phyloP scores from a whole-genome alignment of 495 filamentous ascomycete species.

The Aspergillus biplanus region DNA sequence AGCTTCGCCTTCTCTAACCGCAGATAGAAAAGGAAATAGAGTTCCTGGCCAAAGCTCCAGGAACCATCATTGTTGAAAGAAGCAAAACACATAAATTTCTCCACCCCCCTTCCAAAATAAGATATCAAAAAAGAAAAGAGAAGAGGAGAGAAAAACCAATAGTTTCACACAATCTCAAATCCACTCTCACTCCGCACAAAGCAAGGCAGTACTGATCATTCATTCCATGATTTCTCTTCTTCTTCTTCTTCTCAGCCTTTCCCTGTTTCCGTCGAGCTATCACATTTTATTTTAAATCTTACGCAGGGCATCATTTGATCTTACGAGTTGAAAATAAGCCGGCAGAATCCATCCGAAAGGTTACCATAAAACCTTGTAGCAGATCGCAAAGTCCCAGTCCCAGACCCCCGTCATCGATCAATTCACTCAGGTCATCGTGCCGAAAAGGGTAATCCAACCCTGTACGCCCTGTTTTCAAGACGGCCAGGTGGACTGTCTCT shows the following conservation, averaged over 20 bases:
- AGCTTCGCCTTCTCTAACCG: neutral
- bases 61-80: neutral
- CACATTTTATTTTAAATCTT: conserved; percentile 4
- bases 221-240: neutral
- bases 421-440: too few relatives aligned
- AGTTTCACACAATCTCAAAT: conserved; percentile 1
- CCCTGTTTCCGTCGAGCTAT: conserved; percentile 3
- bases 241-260: neutral
- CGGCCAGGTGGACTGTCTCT: too few relatives aligned
- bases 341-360: neutral
- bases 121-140: neutral
- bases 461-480: too few relatives aligned
- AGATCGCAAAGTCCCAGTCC: too few relatives aligned
- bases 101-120: neutral
- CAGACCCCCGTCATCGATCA: too few relatives aligned
- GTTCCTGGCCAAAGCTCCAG: neutral
- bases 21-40: neutral
- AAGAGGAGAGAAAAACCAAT: neutral
- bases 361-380: too few relatives aligned
- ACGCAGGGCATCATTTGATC: neutral
- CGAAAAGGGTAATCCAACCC: too few relatives aligned
- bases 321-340: neutral
- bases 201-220: neutral
- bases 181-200: conserved; percentile 1
- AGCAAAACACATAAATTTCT: neutral